Evolutionary conservation across 2,329 filamentous ascomycete genomes (phyloP).

Genomic region (Pseudogymnoascus sp.): DNA sequence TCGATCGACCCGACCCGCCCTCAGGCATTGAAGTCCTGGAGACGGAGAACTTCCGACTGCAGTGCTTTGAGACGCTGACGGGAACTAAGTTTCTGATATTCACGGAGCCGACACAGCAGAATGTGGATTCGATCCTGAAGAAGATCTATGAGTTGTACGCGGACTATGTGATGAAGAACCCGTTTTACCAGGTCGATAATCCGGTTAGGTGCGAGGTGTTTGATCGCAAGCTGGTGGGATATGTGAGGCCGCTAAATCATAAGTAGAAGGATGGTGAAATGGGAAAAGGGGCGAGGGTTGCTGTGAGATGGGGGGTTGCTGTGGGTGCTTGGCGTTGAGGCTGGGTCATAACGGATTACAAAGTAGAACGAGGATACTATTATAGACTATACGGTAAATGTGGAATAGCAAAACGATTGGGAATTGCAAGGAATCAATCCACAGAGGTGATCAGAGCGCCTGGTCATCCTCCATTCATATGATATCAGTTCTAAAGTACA

Average conservation of each 20-base stretch:
- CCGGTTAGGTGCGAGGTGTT: constrained; percentile 92
- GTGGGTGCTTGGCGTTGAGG: neutral
- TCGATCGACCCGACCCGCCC: constrained; percentile 49
- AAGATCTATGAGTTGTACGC: constrained; percentile 91
- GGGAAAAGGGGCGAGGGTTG: neutral
- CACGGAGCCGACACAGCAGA: constrained; percentile 69
- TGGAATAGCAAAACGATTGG: constrained; percentile 5
- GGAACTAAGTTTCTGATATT: constrained; percentile 95
- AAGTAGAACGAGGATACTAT: constrained; percentile 8
- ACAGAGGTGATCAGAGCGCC: constrained; percentile 1
- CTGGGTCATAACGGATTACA: constrained; percentile 4
- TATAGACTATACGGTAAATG: neutral
- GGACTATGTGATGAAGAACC: constrained; percentile 99
- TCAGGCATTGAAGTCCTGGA: constrained; percentile 89
- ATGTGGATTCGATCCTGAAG: constrained; percentile 74
- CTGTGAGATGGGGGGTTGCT: neutral
- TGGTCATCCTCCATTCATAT: constrained; percentile 12
- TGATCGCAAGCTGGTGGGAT: constrained; percentile 75
- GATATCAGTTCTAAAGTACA: constrained; percentile 28
- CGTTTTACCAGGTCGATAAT: constrained; percentile 98
- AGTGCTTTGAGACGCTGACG: constrained; percentile 91
- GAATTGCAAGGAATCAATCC: neutral
- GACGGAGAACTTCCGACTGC: constrained; percentile 86
- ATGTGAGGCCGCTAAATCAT: constrained; percentile 66
- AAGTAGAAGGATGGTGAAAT: constrained; percentile 38